phyloP scores from a whole-genome alignment of 106 monocot species.

The Posidonia australis region DNA sequence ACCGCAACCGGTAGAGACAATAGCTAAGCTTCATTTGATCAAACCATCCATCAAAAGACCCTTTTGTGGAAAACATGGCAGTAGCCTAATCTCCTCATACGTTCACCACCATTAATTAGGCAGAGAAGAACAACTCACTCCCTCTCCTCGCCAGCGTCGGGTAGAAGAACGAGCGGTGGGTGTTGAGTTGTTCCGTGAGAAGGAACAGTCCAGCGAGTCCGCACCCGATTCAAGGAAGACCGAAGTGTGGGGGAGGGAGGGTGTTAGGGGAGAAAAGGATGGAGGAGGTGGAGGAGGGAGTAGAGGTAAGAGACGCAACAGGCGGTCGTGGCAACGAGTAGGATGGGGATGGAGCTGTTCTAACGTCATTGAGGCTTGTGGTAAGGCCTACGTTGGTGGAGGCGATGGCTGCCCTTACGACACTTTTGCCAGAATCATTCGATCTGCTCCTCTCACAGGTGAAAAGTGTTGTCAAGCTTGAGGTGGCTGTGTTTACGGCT shows the following conservation, averaged over 20 bases:
- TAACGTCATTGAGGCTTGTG: slow-evolving; percentile 30
- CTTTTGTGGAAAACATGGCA: slow-evolving; percentile 40
- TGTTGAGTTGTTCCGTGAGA: too few species aligned
- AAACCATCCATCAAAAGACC: too few species aligned
- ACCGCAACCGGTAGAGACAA: slow-evolving; percentile 32
- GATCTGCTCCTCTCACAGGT: too few species aligned
- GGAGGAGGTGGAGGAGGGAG: slow-evolving; percentile 2
- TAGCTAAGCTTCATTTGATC: slow-evolving; percentile 27
- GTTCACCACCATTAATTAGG: slow-evolving; percentile 16
- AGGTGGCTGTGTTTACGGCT: too few species aligned
- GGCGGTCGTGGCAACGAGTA: slow-evolving; percentile 17
- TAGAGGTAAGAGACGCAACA: too few species aligned
- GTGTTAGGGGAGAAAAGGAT: slow-evolving; percentile 13
- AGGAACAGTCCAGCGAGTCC: slow-evolving; percentile 17
- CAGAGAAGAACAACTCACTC: slow-evolving; percentile 28
- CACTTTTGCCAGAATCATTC: too few species aligned
- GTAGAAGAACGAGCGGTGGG: slow-evolving; percentile 3
- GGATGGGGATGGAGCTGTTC: slow-evolving; percentile 27
- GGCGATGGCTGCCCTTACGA: too few species aligned
- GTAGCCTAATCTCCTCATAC: slow-evolving; percentile 32
- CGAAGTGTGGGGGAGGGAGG: slow-evolving; percentile 7
- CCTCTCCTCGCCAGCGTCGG: not conserved
- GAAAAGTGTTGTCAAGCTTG: too few species aligned
- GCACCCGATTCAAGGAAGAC: not conserved
- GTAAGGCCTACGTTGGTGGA: too few species aligned